Conservation (phyloP, 306 rosid species). For the Clitoria ternatea region DNA sequence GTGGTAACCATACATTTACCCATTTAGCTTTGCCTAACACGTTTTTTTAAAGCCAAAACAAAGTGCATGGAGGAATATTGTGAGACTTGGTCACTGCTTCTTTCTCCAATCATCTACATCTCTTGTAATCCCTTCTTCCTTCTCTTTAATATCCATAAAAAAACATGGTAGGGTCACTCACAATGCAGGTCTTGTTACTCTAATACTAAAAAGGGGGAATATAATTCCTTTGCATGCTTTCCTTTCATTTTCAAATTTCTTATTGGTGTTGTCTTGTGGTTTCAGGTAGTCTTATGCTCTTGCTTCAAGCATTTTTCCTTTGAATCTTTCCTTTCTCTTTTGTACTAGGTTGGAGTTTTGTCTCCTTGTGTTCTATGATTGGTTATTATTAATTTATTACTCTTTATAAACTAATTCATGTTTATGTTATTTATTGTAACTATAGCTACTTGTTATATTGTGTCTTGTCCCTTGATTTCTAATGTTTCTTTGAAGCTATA, state of each 20-base stretch:
- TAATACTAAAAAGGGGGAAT: too few relatives aligned
- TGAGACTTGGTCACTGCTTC: slow-evolving; percentile 43
- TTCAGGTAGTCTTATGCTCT: slow-evolving; percentile 35
- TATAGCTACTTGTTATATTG: too few relatives aligned
- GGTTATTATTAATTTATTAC: background rate
- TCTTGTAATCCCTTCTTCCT: background rate
- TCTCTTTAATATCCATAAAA: background rate
- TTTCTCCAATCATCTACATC: slow-evolving; percentile 22
- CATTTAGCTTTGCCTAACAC: background rate
- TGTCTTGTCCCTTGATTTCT: background rate
- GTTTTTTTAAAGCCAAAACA: slow-evolving; percentile 22
- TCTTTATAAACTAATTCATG: too few relatives aligned
- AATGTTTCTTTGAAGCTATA: slow-evolving; percentile 37
- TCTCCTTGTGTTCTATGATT: background rate
- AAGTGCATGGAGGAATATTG: slow-evolving; percentile 2
- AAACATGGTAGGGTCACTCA: slow-evolving; percentile 3
- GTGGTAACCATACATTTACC: slow-evolving; percentile 37
- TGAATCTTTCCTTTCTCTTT: background rate
- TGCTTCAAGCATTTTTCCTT: background rate
- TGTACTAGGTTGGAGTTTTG: background rate
- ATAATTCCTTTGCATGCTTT: background rate
- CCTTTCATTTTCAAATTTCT: background rate
- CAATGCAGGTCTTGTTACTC: background rate
- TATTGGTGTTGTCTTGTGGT: slow-evolving; percentile 23
- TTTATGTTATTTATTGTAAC: too few relatives aligned